Base-by-base conservation (phyloP, 2,329 filamentous ascomycete genomes). In the Plenodomus biglobosus region DNA sequence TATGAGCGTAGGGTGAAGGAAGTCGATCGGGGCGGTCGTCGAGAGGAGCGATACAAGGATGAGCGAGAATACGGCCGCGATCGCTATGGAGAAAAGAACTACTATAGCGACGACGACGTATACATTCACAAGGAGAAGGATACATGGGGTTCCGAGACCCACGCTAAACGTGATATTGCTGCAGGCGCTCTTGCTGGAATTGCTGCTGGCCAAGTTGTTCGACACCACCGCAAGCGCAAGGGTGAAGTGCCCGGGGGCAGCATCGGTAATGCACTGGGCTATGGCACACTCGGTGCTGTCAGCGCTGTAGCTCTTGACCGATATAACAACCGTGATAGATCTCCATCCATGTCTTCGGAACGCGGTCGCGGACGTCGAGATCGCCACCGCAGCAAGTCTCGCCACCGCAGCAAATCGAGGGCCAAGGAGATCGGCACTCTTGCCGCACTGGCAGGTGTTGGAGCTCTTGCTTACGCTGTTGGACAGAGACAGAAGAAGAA, bases 61-160 rank as follows among this genome's bases (percentile, higher is more conserved):
- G 70, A 73, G 46, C 64, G 69, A 40, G 66, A 72, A 40, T 66
- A 68, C 38, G 58, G 60, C 21, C 65, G 75, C 41, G 73, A 70
- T 39, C 69, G 68, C 19, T 59, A 75, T 48, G 71, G 66, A 34
- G 72, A 74, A 20, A 72, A 72, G 38, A 73, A 75, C 40, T 77
- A 75, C 53, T 83, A 80, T 63, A 82, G 82, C 58, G 83, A 85
- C 60, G 82, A 85, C 53, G 83, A 83, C 59, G 80, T 84, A 45
- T 83, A 84, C 58, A 73, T 83, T 32, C 79, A 78, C 57, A 78
- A 79, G 71, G 77, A 79, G 75, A 59, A 78, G 73, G 60, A 74
- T 59, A 73, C 70, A 36, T 73, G 66, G 61, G 68, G 64, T 17
- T 53, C 57, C 10, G 77, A 77, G 44, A 76, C 76, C 16, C 68